phyloP scores from a whole-genome alignment of 495 filamentous ascomycete genomes.

The Aspergillus cavernicola region DNA sequence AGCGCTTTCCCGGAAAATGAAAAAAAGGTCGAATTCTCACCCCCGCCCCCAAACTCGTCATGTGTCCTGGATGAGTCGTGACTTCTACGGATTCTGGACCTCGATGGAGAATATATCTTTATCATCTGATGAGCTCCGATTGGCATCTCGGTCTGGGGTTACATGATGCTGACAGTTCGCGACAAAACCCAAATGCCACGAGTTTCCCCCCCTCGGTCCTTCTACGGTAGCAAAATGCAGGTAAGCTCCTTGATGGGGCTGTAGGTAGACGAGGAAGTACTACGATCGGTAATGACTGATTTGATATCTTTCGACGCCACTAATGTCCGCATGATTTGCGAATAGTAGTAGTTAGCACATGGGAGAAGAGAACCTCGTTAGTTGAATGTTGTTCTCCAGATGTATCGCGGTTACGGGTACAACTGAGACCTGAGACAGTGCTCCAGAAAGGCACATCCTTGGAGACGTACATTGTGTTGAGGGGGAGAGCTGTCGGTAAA shows the following conservation, averaged over 20 bases:
- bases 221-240: too few relatives aligned
- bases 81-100: slow-evolving; percentile 6
- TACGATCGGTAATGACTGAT: neutral
- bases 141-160: slow-evolving; percentile 13
- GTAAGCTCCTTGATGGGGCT: neutral
- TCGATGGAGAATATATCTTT: slow-evolving; percentile 17
- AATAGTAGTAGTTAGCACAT: neutral
- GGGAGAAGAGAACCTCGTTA: too few relatives aligned
- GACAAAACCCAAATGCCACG: neutral
- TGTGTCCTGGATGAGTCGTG: slow-evolving; percentile 8
- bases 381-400: neutral
- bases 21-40: neutral
- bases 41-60: slow-evolving; percentile 17
- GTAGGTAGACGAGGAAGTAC: neutral
- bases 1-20: neutral
- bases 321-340: slow-evolving; percentile 7
- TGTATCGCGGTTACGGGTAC: neutral
- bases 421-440: neutral
- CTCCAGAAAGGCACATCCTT: slow-evolving; percentile 10
- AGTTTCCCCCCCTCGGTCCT: too few relatives aligned
- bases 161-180: slow-evolving; percentile 13
- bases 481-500: slow-evolving; percentile 9
- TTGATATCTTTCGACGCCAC: neutral
- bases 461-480: slow-evolving; percentile 4
- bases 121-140: slow-evolving; percentile 17